Evolutionary conservation across 2,329 filamentous ascomycete genomes (phyloP).

Genomic region (Torrubiella hemipterigena): DNA sequence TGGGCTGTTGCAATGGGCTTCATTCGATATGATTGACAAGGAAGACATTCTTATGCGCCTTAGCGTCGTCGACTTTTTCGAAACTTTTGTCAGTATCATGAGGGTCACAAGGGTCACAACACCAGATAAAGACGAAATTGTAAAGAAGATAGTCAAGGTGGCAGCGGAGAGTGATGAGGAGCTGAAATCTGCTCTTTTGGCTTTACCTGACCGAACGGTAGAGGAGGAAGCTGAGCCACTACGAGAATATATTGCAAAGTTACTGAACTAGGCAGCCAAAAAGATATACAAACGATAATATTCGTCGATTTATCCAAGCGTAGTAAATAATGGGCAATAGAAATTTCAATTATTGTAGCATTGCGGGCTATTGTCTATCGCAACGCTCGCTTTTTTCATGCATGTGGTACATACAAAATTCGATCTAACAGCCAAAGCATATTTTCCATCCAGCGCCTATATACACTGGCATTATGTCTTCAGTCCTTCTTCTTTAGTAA

Average conservation of each 20-base stretch:
- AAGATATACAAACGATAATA: too few relatives aligned
- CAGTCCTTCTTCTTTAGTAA: too few relatives aligned
- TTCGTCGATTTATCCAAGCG: too few relatives aligned
- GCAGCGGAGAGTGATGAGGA: conserved; percentile 26
- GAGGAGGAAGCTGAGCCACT: conserved; percentile 38
- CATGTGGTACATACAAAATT: too few relatives aligned
- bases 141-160: conserved; percentile 26
- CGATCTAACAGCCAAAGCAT: too few relatives aligned
- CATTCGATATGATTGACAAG: conserved; percentile 37
- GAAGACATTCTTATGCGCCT: conserved; percentile 37
- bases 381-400: neutral
- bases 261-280: conserved; percentile 1
- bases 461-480: too few relatives aligned
- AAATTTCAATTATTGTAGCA: neutral
- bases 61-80: conserved; percentile 40
- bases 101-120: conserved; percentile 24
- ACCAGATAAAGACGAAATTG: conserved; percentile 20
- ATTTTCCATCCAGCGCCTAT: too few relatives aligned
- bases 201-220: conserved; percentile 34
- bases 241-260: conserved; percentile 25
- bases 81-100: conserved; percentile 36
- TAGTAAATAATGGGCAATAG: too few relatives aligned
- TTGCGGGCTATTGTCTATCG: too few relatives aligned
- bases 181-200: conserved; percentile 25
- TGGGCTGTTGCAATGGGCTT: conserved; percentile 38